Conservation (phyloP, 495 filamentous ascomycete species). For the Penicillium roqueforti region DNA sequence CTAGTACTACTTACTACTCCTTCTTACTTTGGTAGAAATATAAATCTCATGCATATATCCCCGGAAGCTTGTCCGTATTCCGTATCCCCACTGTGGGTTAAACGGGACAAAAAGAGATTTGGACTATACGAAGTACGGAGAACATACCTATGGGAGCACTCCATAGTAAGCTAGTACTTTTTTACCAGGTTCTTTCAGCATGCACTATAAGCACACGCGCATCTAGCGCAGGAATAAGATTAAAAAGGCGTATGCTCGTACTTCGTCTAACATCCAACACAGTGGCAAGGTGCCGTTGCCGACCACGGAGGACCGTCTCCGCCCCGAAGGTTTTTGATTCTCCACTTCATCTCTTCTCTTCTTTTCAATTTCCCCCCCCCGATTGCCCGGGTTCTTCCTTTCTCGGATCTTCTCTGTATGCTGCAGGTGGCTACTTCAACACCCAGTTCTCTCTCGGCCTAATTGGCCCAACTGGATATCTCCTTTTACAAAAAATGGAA, state of each 20-base stretch:
- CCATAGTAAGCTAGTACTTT: background rate
- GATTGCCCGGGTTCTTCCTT: background rate
- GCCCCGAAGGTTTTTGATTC: conserved; percentile 6
- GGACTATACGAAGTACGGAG: too few relatives aligned
- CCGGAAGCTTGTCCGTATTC: background rate
- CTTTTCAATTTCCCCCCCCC: background rate
- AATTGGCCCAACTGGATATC: background rate
- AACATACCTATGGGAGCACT: background rate
- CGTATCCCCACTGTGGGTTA: background rate
- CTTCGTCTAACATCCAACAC: background rate
- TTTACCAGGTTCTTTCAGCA: background rate
- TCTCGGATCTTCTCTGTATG: too few relatives aligned
- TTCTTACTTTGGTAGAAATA: background rate
- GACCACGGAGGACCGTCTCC: conserved; percentile 6
- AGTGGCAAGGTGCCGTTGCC: background rate
- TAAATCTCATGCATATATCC: background rate
- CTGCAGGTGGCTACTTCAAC: background rate
- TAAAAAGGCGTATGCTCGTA: too few relatives aligned
- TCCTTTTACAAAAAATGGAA: conserved; percentile 30
- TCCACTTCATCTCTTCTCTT: conserved; percentile 5
- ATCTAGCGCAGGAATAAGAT: background rate
- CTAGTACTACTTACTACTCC: too few relatives aligned
- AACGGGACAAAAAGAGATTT: background rate
- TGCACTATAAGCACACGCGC: background rate
- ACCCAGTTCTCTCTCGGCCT: background rate